These are phyloP conservation scores for Carex cristatella DNA, from an alignment of 176 grass and related monocot species.

Conservation along the genomic window DNA sequence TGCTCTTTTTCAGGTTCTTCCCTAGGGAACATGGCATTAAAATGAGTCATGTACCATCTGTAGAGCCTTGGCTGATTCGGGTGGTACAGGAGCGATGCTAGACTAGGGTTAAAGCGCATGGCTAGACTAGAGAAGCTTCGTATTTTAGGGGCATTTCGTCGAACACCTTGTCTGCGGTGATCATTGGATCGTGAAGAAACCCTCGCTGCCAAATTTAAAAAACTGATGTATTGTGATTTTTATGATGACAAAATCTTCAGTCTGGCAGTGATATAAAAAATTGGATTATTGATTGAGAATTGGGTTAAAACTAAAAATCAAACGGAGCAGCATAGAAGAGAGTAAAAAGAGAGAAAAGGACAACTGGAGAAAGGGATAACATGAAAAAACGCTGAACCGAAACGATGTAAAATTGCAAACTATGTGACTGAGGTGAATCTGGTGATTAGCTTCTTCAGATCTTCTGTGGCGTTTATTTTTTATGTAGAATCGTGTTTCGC, in stretches of 20 bases:
- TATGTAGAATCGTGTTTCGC: not conserved
- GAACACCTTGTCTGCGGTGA: slow-evolving; percentile 26
- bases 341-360: not conserved
- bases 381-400: not conserved
- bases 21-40: slow-evolving; percentile 15
- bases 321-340: not conserved
- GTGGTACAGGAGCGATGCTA: slow-evolving; percentile 28
- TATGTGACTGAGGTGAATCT: too few species aligned
- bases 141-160: slow-evolving; percentile 35
- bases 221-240: not conserved
- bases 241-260: not conserved
- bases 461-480: not conserved
- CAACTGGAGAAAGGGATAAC: not conserved
- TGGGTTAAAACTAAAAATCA: not conserved
- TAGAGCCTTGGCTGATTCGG: slow-evolving; percentile 6
- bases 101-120: not conserved
- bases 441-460: not conserved
- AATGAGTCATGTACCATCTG: slow-evolving; percentile 15
- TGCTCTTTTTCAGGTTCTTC: slow-evolving; percentile 24
- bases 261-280: not conserved
- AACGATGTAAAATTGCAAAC: not conserved
- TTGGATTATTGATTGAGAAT: not conserved
- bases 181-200: not conserved
- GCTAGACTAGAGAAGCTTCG: not conserved
- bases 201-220: not conserved